These are phyloP conservation scores for Cryphonectria naterciae DNA, from an alignment of 2,329 filamentous ascomycete species.

Conservation along the genomic window DNA sequence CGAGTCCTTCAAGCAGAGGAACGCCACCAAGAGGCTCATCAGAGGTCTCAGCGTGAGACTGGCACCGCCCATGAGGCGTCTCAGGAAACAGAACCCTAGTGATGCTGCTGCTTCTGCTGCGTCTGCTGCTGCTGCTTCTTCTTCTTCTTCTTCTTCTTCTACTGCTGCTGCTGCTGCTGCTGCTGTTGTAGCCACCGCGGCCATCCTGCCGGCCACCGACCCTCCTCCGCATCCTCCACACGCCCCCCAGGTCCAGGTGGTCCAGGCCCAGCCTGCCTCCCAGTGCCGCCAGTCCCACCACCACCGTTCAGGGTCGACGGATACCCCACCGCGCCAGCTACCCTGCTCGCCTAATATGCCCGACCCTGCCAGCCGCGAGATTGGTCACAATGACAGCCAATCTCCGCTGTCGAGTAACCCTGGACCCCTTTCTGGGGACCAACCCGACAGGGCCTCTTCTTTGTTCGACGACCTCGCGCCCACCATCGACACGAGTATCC, in stretches of 20 bases:
- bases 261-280: neutral
- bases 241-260: neutral
- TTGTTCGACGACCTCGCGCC: slow-evolving; percentile 45
- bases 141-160: too few relatives aligned
- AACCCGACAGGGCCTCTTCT: slow-evolving; percentile 32
- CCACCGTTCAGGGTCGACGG: neutral
- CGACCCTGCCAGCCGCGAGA: slow-evolving; percentile 21
- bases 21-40: slow-evolving; percentile 23
- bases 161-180: slow-evolving; percentile 35
- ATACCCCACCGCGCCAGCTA: slow-evolving; percentile 24
- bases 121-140: slow-evolving; percentile 4
- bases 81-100: slow-evolving; percentile 31
- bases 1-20: slow-evolving; percentile 5
- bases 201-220: neutral
- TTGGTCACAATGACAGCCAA: slow-evolving; percentile 28
- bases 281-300: slow-evolving; percentile 23
- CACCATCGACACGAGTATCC: slow-evolving; percentile 61
- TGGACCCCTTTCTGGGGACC: slow-evolving; percentile 34
- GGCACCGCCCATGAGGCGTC: slow-evolving; percentile 26
- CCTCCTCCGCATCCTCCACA: neutral
- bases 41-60: slow-evolving; percentile 25
- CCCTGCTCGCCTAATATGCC: slow-evolving; percentile 24
- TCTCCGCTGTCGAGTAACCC: slow-evolving; percentile 29
- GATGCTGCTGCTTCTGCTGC: slow-evolving; percentile 40
- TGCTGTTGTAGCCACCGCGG: slow-evolving; percentile 40